phyloP scores from a whole-genome alignment of 331 rosid genomes.

The Cydonia oblonga region DNA sequence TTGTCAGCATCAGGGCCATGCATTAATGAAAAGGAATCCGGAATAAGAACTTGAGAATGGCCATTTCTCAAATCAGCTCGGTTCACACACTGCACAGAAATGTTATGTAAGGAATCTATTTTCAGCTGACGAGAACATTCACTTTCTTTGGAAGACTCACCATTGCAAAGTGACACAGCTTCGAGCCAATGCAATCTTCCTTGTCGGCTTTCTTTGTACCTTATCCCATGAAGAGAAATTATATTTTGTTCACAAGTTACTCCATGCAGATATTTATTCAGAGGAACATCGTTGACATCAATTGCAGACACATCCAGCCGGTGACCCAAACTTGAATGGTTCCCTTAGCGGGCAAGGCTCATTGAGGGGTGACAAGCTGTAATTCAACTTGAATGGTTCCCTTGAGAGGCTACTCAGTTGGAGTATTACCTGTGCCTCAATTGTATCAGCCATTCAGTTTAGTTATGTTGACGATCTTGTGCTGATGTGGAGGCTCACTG shows the following conservation, averaged over 20 bases:
- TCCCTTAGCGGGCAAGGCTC: not conserved
- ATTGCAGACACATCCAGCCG: too few relatives aligned
- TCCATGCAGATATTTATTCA: too few relatives aligned
- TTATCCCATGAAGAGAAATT: not conserved
- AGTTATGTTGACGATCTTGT: too few relatives aligned
- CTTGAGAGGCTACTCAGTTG: not conserved
- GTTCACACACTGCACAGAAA: not conserved
- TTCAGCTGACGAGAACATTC: not conserved
- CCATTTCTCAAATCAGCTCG: slow-evolving; percentile 11
- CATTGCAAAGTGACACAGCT: not conserved
- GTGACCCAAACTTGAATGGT: too few relatives aligned
- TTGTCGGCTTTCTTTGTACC: slow-evolving; percentile 3
- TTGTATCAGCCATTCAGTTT: too few relatives aligned
- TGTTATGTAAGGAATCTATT: not conserved
- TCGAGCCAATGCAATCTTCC: slow-evolving; percentile 12
- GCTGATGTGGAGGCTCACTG: too few relatives aligned
- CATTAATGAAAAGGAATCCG: not conserved
- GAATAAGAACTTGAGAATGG: not conserved
- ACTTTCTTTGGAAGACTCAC: not conserved
- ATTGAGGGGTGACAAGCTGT: not conserved
- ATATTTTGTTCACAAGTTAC: not conserved
- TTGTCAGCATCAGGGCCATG: slow-evolving; percentile 7
- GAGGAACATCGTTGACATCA: too few relatives aligned
- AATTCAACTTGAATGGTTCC: not conserved
- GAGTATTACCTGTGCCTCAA: not conserved